Evolutionary conservation across 2,329 filamentous ascomycete genomes (phyloP).

Genomic region (Zasmidium angulare): DNA sequence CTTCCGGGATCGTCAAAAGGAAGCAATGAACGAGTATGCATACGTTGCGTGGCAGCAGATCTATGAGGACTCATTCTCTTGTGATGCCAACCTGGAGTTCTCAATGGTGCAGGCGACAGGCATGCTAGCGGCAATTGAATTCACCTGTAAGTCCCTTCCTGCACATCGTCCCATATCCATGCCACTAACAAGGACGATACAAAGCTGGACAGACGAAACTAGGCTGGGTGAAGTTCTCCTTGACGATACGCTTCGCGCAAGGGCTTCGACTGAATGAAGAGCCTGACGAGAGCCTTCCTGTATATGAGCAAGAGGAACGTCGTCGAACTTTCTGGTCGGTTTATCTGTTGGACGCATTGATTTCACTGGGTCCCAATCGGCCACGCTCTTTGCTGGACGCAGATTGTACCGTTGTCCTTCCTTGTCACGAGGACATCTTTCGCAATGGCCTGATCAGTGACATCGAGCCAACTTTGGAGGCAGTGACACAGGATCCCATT

Average conservation of each 20-base stretch:
- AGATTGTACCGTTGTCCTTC: conserved; percentile 5
- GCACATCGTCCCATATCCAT: too few species aligned
- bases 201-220: conserved; percentile 4
- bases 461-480: conserved; percentile 1
- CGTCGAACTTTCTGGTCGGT: conserved; percentile 92
- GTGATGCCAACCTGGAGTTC: conserved; percentile 1
- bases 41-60: conserved; percentile 7
- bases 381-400: conserved; percentile 1
- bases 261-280: conserved; percentile 6
- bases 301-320: conserved; percentile 75
- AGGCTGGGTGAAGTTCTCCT: conserved; percentile 10
- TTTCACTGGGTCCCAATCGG: conserved; percentile 3
- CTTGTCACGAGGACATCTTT: conserved; percentile 7
- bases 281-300: conserved; percentile 1
- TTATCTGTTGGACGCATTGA: conserved; percentile 68
- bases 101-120: conserved; percentile 7
- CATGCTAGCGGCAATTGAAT: conserved; percentile 5
- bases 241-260: conserved; percentile 11
- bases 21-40: conserved; percentile 6
- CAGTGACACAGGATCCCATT: conserved; percentile 4
- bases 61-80: conserved; percentile 5
- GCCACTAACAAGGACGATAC: not conserved
- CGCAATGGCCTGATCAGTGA: conserved; percentile 5
- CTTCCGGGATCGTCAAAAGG: not conserved
- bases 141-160: not conserved